Percentiles rank a stretch among this genome's conserved stretches.
These are phyloP conservation scores for Alternaria sp. DNA, from an alignment of 2,329 filamentous ascomycete species.

Conservation along the genomic window DNA sequence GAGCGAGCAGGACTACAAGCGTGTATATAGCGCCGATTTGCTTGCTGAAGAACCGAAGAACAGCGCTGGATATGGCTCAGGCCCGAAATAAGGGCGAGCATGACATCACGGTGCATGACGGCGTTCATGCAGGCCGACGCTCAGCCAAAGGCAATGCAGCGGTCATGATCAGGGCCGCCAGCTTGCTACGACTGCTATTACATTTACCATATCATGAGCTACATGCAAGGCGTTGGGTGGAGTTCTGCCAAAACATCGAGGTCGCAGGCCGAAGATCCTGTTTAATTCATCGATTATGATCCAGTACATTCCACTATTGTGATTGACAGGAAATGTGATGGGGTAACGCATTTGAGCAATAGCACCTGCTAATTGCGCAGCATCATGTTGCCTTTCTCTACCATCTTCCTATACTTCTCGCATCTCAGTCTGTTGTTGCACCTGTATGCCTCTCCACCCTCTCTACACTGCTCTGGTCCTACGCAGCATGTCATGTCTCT, in stretches of 20 bases:
- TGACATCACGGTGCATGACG: background rate
- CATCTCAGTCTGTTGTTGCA: background rate
- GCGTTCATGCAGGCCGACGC: background rate
- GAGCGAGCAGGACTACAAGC: conserved; percentile 45
- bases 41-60: conserved; percentile 30
- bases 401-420: background rate
- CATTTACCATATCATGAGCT: background rate
- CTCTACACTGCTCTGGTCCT: background rate
- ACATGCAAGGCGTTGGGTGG: background rate
- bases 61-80: conserved; percentile 35
- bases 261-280: background rate
- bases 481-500: background rate
- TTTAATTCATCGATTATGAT: background rate
- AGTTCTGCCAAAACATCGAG: background rate
- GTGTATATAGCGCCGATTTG: conserved; percentile 35
- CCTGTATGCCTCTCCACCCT: background rate
- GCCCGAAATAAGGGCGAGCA: conserved; percentile 7
- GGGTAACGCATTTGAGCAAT: too few species aligned
- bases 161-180: background rate
- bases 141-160: background rate
- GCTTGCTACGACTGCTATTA: background rate
- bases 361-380: background rate
- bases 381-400: background rate
- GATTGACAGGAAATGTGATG: too few species aligned
- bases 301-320: background rate